phyloP scores from a whole-genome alignment of 108 stramenopile genomes.

The Stephanodiscus minutulus region DNA sequence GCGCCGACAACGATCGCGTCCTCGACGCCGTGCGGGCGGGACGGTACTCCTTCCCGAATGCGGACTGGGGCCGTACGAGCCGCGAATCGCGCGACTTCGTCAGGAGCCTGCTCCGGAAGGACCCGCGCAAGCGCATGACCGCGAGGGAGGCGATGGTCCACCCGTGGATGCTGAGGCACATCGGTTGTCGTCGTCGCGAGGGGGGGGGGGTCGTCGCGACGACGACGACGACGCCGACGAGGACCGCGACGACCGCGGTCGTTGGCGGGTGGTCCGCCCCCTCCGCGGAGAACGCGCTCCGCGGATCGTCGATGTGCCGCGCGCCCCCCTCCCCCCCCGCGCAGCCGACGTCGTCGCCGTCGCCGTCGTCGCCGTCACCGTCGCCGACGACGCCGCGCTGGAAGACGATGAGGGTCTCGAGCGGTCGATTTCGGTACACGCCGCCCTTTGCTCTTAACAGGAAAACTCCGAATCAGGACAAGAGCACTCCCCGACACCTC shows the following conservation, averaged over 20 bases:
- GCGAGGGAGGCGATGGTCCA: conserved; percentile 52
- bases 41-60: conserved; percentile 32
- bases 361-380: no score
- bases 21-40: conserved; percentile 2
- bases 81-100: conserved; percentile 53
- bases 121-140: conserved; percentile 44
- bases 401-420: neutral
- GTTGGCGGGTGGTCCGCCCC: neutral
- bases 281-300: neutral
- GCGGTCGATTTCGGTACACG: neutral
- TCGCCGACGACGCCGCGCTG: no score
- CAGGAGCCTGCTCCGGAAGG: conserved; percentile 33
- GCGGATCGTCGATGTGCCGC: neutral
- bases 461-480: neutral
- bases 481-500: neutral
- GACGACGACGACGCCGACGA: no score
- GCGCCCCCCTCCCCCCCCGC: neutral
- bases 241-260: no score
- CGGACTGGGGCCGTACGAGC: conserved; percentile 51
- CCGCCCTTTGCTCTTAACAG: neutral
- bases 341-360: neutral
- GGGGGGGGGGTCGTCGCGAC: no score
- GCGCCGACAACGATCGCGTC: conserved; percentile 47
- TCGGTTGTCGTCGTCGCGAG: neutral
- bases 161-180: conserved; percentile 34